Percentiles rank a stretch among this genome's conserved stretches.
These are phyloP conservation scores for Lentinula boryana DNA, from an alignment of 768 basidiomycete genomes.

Conservation along the genomic window DNA sequence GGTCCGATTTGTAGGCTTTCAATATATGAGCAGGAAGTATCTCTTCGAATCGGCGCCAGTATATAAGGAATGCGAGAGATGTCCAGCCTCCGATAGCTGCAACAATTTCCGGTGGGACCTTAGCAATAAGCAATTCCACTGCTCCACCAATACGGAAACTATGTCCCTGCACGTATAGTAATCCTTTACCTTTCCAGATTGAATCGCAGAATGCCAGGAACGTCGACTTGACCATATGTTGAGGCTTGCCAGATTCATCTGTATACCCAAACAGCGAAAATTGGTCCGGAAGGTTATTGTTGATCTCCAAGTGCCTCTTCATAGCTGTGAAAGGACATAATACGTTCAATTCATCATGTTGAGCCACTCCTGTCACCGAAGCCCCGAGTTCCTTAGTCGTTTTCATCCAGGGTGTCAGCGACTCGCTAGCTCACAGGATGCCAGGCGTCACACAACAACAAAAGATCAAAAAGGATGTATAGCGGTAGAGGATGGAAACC, in stretches of 20 bases:
- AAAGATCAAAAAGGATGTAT: too few species aligned
- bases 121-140: slow-evolving; percentile 14
- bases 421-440: too few species aligned
- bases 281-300: slow-evolving; percentile 13
- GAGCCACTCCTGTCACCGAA: slow-evolving; percentile 21
- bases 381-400: slow-evolving; percentile 19
- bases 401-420: too few species aligned
- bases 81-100: slow-evolving; percentile 23
- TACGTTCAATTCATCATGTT: not conserved
- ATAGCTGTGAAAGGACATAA: slow-evolving; percentile 15
- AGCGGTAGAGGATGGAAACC: too few species aligned
- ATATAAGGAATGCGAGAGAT: slow-evolving; percentile 23
- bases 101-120: slow-evolving; percentile 22
- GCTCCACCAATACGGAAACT: slow-evolving; percentile 26
- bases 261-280: slow-evolving; percentile 10
- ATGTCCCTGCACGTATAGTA: slow-evolving; percentile 13
- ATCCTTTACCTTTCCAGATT: not conserved
- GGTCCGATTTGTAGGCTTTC: too few species aligned
- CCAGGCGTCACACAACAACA: too few species aligned
- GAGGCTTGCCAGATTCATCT: not conserved
- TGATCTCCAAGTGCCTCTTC: slow-evolving; percentile 14
- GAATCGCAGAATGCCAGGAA: slow-evolving; percentile 3
- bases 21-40: too few species aligned
- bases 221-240: slow-evolving; percentile 5
- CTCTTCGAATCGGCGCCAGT: slow-evolving; percentile 15